phyloP scores from a whole-genome alignment of 2,329 filamentous ascomycete genomes.

The Pyrenochaeta sp. region DNA sequence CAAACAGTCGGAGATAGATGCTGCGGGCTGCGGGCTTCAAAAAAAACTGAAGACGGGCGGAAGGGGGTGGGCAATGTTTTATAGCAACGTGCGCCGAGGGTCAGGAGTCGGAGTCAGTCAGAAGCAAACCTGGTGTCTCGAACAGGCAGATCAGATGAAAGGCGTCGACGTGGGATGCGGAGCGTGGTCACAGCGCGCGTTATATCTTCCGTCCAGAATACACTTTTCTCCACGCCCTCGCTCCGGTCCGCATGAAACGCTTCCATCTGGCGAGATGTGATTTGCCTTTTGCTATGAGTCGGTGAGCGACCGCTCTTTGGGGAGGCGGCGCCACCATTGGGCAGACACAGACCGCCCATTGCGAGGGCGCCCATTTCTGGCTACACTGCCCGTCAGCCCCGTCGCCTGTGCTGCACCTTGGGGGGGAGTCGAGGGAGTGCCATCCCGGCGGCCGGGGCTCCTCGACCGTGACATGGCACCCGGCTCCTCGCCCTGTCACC shows the following conservation, averaged over 20 bases:
- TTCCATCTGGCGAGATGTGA: slow-evolving; percentile 32
- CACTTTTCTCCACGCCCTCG: slow-evolving; percentile 35
- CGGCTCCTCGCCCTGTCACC: slow-evolving; percentile 25
- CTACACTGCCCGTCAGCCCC: slow-evolving; percentile 30
- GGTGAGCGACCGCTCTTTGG: slow-evolving; percentile 44
- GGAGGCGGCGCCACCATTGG: slow-evolving; percentile 32
- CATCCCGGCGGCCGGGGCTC: slow-evolving; percentile 35
- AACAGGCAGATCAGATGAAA: slow-evolving; percentile 38
- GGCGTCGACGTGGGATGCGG: slow-evolving; percentile 42
- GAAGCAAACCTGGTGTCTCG: slow-evolving; percentile 45
- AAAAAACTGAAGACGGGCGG: too few relatives aligned
- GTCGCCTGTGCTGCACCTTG: slow-evolving; percentile 25
- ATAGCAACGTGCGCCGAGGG: slow-evolving; percentile 23
- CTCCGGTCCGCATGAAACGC: slow-evolving; percentile 36
- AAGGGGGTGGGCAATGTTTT: slow-evolving; percentile 12
- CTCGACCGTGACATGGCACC: slow-evolving; percentile 32
- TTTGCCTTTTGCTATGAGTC: slow-evolving; percentile 36
- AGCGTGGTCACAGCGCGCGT: slow-evolving; percentile 35
- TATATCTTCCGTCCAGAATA: slow-evolving; percentile 40
- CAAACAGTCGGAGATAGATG: slow-evolving; percentile 9
- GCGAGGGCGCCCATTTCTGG: slow-evolving; percentile 29
- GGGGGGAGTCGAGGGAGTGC: too few relatives aligned
- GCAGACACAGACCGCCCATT: slow-evolving; percentile 24
- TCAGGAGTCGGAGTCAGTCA: slow-evolving; percentile 49
- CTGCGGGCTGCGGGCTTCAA: slow-evolving; percentile 15